These are phyloP conservation scores for Carallia pectinifolia DNA, from an alignment of 345 rosid genomes.

Conservation along the genomic window DNA sequence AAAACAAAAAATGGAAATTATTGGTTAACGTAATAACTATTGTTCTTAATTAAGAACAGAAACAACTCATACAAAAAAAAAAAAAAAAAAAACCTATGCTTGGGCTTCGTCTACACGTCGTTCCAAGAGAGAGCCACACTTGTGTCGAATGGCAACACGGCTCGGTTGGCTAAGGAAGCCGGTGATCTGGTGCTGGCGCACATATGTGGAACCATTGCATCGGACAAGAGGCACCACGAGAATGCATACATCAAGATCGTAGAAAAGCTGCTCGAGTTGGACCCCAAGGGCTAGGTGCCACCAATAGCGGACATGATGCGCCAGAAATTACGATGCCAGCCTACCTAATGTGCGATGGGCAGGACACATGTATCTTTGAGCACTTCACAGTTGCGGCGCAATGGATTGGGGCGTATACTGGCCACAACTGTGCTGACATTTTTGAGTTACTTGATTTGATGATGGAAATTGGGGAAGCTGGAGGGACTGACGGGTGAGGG, in stretches of 20 bases:
- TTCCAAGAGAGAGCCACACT: conserved; percentile 86
- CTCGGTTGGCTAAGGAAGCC: conserved; percentile 50
- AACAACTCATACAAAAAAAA: no score
- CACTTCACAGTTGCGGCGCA: conserved; percentile 66
- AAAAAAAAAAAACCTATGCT: conserved; percentile 56
- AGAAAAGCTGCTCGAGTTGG: conserved; percentile 62
- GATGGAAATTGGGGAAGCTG: conserved; percentile 64
- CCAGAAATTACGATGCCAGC: conserved; percentile 73
- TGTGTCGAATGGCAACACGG: conserved; percentile 79
- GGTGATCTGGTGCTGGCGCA: conserved; percentile 61
- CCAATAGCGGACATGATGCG: conserved; percentile 63
- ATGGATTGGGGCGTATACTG: conserved; percentile 62
- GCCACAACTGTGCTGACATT: conserved; percentile 62
- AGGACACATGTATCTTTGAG: conserved; percentile 50
- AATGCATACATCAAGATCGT: conserved; percentile 54
- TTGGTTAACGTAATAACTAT: no score
- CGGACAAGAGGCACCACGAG: conserved; percentile 75
- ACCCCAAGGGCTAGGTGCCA: conserved; percentile 42
- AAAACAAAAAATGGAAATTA: no score
- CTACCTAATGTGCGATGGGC: conserved; percentile 62
- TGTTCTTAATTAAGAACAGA: no score
- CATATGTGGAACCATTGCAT: conserved; percentile 69
- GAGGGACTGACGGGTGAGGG: conserved; percentile 61
- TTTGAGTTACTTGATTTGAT: conserved; percentile 49
- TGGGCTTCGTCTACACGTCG: conserved; percentile 81